Conservation (phyloP, 345 rosid genomes). For the Lepidium africanum region DNA sequence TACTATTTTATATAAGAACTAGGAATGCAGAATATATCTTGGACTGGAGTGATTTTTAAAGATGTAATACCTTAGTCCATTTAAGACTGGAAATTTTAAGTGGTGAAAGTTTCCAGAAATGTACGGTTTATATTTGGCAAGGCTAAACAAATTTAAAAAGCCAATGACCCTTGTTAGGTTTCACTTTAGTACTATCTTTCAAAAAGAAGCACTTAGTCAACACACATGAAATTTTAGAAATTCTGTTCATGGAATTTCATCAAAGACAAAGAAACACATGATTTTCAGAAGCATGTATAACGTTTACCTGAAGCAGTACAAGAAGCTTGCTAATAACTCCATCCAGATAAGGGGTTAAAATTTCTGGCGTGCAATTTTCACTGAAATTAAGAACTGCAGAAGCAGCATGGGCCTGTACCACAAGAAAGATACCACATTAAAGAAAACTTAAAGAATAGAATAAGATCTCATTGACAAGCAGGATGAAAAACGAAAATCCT, state of each 20-base stretch:
- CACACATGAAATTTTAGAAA: background rate
- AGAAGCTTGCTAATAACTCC: constrained; percentile 74
- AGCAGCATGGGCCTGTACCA: constrained; percentile 60
- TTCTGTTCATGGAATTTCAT: background rate
- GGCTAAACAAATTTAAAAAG: background rate
- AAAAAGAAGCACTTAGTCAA: background rate
- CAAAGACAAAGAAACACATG: background rate
- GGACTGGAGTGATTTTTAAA: background rate
- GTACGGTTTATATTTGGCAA: background rate
- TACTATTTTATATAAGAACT: background rate
- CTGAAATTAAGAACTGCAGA: constrained; percentile 77
- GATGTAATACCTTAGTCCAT: background rate
- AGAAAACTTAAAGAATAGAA: background rate
- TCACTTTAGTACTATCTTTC: background rate
- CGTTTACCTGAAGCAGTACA: constrained; percentile 54
- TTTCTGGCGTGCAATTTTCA: constrained; percentile 63
- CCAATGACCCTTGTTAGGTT: background rate
- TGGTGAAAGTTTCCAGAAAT: background rate
- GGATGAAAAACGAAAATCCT: background rate
- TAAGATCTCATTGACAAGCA: background rate
- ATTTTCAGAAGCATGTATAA: background rate
- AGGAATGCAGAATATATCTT: background rate
- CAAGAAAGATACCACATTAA: background rate
- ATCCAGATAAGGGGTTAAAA: constrained; percentile 57
- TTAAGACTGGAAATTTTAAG: background rate